Base-by-base conservation (phyloP, 257 asterid species). In the Solanum sitiens region DNA sequence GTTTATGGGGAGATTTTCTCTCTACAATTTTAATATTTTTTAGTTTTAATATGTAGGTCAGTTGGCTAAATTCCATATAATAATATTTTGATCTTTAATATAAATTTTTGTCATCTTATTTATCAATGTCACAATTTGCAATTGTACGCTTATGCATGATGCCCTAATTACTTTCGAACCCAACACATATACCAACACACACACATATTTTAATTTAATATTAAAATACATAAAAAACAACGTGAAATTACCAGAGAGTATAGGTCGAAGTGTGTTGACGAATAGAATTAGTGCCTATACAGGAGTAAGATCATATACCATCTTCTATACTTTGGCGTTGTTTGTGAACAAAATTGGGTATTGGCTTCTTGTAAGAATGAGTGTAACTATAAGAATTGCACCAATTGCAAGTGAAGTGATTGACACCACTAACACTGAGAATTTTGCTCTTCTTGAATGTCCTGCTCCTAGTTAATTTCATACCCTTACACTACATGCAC, bases 281-380 rank as follows among this genome's bases (percentile, higher is more conserved):
- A 53, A 47, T 30, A 87, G 74, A 27, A 71, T 83, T 13, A 83
- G 4, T 53, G 75, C 87, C n/a, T 83, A 42, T 44, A 87, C 23
- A 6, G 89, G 89, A 18, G 89, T 80, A 25, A 87, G 87, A 6
- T 87, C 84, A 50, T 70, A 45, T 13, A 87, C 87, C 71, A 83
- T 20, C 42, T 37, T 18, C 5, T 71, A 63, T 13, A 87, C 89
- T 37, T 10, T 2, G 0, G 11, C 42, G 56, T 70, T 83, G 32
- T 83, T 83, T 2, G 87, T 27, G 72, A 87, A 53, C 75, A 59
- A 23, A 20, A 63, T 32, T 67, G 86, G 75, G 8, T 83, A 83
- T 33, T 40, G 86, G 9, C 47, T 83, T 59, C 86, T 6, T 18
- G 73, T 40, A 16, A 63, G 8, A 30, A 83, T 6, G 20, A 67